Base-by-base conservation (phyloP, 192 early-diverging fungal genomes). In the Paraglomus brasilianum region DNA sequence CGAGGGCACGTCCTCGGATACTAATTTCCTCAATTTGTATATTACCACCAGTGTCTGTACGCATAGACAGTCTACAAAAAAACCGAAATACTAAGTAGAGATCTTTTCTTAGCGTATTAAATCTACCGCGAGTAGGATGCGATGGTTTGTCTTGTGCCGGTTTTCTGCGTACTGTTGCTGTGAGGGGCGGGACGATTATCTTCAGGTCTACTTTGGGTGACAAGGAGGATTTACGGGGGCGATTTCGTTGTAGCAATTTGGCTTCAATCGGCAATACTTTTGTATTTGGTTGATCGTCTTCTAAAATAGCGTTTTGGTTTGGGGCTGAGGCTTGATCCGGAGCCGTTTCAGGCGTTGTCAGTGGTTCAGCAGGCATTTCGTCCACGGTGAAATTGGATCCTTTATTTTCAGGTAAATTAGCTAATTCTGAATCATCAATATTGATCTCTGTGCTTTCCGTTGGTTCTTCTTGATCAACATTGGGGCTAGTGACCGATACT, bases 31-130 rank as follows among this genome's bases (percentile, higher is more conserved):
- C 78, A 51, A 58, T 69, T 56, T 77, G 73, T 2, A 71, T 48
- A 58, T 73, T 77, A 51, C 59, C 66, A 15, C 57, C 65, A 24
- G 71, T 43, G 36, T 77, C 78, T 0, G 70, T 44, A 13, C 78
- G 46, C 53, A 80, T 71, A 17, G 78, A 80, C 13, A 77, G 71
- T 55, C 68, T 66, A 74, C 75, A 80, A 46, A 80, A 74, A 30
- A 80, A 70, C 0, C 75, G 72, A 72, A 80, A 77, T 1, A 75
- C 75, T 30, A 80, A 55, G 56, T 80, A 80, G 6, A 74, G 70
- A 62, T 80, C 78, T 72, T 80, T 75, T 69, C 78, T 36, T 62
- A 76, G 73, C 10, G 71, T 48, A 21, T 72, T 47, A 57, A 72
- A 77, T 0, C 11, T 17, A 11, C 40, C 15, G 10, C 21, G 67